Conservation (phyloP, 2,329 filamentous ascomycete species). For the Fonsecaea multimorphosa region DNA sequence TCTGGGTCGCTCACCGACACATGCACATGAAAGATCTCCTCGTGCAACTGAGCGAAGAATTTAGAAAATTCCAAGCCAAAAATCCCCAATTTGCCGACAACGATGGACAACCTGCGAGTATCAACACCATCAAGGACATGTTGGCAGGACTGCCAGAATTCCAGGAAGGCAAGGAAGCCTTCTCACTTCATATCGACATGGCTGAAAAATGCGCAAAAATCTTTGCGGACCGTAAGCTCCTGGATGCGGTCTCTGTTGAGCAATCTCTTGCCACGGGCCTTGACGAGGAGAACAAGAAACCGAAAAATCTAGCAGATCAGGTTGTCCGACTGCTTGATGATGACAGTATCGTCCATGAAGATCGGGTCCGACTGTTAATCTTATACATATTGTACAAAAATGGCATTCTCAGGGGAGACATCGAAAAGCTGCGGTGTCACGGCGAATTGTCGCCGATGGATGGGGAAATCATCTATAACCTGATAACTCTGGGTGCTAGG, state of each 20-base stretch:
- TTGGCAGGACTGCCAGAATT: constrained; percentile 92
- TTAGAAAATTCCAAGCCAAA: constrained; percentile 86
- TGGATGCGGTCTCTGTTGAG: constrained; percentile 85
- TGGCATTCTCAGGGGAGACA: constrained; percentile 81
- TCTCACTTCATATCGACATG: constrained; percentile 94
- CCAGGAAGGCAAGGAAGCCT: constrained; percentile 92
- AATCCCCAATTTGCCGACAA: constrained; percentile 90
- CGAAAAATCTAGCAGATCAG: constrained; percentile 85
- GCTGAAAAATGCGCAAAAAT: constrained; percentile 96
- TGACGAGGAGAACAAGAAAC: constrained; percentile 89
- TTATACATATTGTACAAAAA: constrained; percentile 86
- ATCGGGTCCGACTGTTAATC: constrained; percentile 83
- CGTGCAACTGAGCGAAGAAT: constrained; percentile 88
- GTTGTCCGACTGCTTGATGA: constrained; percentile 89
- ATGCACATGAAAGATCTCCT: constrained; percentile 98
- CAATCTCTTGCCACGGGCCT: constrained; percentile 90
- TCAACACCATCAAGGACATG: constrained; percentile 97
- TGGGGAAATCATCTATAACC: constrained; percentile 71
- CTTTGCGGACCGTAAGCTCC: constrained; percentile 82
- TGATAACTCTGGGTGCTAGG: constrained; percentile 80
- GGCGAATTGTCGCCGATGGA: constrained; percentile 77
- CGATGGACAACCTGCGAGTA: constrained; percentile 70
- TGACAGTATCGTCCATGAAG: constrained; percentile 70
- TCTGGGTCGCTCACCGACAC: constrained; percentile 95
- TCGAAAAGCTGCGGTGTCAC: constrained; percentile 83